These are phyloP conservation scores for Scopulariopsis brevicaulis DNA, from an alignment of 2,329 filamentous ascomycete genomes.

Conservation along the genomic window DNA sequence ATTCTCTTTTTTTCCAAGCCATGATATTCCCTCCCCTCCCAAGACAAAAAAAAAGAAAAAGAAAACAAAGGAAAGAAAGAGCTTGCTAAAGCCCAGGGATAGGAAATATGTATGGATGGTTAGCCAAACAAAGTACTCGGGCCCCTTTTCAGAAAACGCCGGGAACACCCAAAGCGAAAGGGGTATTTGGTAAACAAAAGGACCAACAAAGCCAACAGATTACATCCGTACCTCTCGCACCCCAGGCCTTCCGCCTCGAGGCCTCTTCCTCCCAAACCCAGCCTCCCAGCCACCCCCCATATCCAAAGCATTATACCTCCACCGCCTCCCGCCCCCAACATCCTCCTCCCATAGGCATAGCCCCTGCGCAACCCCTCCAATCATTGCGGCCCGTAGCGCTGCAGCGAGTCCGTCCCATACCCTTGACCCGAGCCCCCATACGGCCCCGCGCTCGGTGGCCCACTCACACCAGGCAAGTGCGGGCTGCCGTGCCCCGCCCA, in stretches of 20 bases:
- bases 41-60: too few species aligned
- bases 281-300: neutral
- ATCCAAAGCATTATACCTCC: neutral
- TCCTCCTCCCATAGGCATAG: neutral
- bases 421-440: constrained; percentile 1
- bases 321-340: neutral
- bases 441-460: constrained; percentile 1
- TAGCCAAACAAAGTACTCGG: neutral
- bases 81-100: neutral
- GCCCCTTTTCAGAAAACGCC: neutral
- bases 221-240: neutral
- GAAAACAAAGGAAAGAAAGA: neutral
- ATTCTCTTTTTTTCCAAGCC: too few species aligned
- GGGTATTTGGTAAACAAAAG: neutral
- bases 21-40: too few species aligned
- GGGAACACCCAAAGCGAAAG: neutral
- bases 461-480: neutral
- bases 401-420: neutral
- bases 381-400: constrained; percentile 2
- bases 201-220: neutral
- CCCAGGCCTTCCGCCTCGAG: neutral
- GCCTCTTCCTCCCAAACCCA: neutral
- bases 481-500: constrained; percentile 2
- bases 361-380: neutral
- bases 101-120: neutral